phyloP scores from a whole-genome alignment of 1,139 yeast genomes.

The Wickerhamomyces sp. region DNA sequence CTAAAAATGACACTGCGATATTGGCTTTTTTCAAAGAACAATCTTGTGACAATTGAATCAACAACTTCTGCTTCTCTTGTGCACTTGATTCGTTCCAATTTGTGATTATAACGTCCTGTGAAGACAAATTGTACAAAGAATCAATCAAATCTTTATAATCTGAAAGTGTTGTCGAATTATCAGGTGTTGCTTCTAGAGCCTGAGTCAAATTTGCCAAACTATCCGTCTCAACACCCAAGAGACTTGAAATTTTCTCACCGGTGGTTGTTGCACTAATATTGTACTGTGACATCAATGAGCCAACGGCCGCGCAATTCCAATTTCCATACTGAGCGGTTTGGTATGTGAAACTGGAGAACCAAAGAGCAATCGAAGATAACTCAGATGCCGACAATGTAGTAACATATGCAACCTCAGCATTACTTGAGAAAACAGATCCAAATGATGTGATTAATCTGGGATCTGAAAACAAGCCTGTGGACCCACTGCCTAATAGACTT shows the following conservation, averaged over 20 bases:
- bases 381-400: slow-evolving; percentile 4
- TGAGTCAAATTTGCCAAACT: background rate
- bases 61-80: slow-evolving; percentile 4
- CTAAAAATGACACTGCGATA: slow-evolving; percentile 5
- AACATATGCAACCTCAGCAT: slow-evolving; percentile 2
- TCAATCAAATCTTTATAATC: slow-evolving; percentile 1
- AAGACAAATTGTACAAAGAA: slow-evolving; percentile 6
- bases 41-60: slow-evolving; percentile 8
- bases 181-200: background rate
- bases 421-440: background rate
- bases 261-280: slow-evolving; percentile 4
- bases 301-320: slow-evolving; percentile 9
- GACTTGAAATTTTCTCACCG: background rate
- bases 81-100: slow-evolving; percentile 6
- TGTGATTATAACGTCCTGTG: slow-evolving; percentile 2
- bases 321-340: slow-evolving; percentile 10
- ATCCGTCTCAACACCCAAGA: slow-evolving; percentile 1
- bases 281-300: slow-evolving; percentile 6
- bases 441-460: slow-evolving; percentile 1
- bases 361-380: slow-evolving; percentile 5
- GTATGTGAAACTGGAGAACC: slow-evolving; percentile 11
- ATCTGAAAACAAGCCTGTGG: slow-evolving; percentile 1
- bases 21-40: slow-evolving; percentile 9
- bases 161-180: background rate
- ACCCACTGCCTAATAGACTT: slow-evolving; percentile 2